Evolutionary conservation across 2,329 filamentous ascomycete species (phyloP).

Genomic region (Huntiella moniliformis): DNA sequence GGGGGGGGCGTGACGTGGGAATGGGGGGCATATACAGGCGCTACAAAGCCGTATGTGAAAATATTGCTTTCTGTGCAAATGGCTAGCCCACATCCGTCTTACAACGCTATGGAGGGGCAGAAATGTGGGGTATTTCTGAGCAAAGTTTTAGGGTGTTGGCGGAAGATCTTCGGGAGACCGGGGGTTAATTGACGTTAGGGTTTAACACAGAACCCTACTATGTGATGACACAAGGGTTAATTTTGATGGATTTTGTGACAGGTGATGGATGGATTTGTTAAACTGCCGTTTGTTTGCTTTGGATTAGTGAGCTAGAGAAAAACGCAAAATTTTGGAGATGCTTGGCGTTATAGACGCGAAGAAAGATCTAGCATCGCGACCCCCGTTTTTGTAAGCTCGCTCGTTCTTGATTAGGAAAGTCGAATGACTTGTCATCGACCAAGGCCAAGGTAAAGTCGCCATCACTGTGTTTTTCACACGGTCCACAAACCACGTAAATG

Average conservation of each 20-base stretch:
- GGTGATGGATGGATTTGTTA: neutral
- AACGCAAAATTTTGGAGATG: too few species aligned
- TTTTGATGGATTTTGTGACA: neutral
- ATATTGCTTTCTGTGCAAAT: constrained; percentile 11
- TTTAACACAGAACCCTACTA: neutral
- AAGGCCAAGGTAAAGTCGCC: neutral
- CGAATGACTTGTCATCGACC: neutral
- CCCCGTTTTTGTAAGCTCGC: too few species aligned
- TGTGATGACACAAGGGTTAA: neutral
- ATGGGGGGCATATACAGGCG: neutral
- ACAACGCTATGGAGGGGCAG: constrained; percentile 9
- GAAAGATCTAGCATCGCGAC: too few species aligned
- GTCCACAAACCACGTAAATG: too few species aligned
- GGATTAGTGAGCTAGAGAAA: neutral
- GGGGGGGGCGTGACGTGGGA: neutral
- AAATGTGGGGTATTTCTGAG: constrained; percentile 8
- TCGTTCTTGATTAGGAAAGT: too few species aligned
- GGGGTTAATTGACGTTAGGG: neutral
- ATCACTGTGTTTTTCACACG: neutral
- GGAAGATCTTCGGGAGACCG: constrained; percentile 5
- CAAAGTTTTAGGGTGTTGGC: constrained; percentile 11
- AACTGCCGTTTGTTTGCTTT: neutral
- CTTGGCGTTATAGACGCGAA: too few species aligned
- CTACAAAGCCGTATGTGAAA: constrained; percentile 6
- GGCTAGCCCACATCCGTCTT: constrained; percentile 2